Conservation (phyloP, 1,284 basidiomycete species). For the Grifola frondosa region DNA sequence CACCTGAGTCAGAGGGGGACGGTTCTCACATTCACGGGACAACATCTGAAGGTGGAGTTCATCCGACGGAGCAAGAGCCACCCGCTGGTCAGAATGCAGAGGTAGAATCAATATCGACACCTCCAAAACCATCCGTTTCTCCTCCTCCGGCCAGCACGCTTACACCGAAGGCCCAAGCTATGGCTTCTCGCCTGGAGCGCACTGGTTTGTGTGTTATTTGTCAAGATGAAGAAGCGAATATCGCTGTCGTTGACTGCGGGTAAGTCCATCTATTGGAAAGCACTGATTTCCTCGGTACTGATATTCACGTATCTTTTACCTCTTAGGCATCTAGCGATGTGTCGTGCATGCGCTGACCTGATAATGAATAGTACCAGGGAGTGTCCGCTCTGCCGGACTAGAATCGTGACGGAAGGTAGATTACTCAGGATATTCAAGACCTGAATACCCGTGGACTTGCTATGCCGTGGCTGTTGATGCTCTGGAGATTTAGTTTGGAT, state of each 20-base stretch:
- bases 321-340: conserved; percentile 79
- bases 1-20: neutral
- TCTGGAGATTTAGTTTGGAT: no score
- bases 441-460: no score
- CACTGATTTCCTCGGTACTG: neutral
- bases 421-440: conserved; percentile 80
- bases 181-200: conserved; percentile 51
- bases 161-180: conserved; percentile 32
- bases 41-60: no score
- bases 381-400: conserved; percentile 83
- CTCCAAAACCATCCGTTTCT: conserved; percentile 21
- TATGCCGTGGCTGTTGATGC: no score
- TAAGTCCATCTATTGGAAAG: conserved; percentile 37
- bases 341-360: conserved; percentile 79
- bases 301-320: neutral
- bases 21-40: no score
- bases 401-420: conserved; percentile 80
- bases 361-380: conserved; percentile 79
- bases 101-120: conserved; percentile 8
- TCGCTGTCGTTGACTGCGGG: conserved; percentile 93
- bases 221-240: conserved; percentile 88
- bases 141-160: conserved; percentile 22
- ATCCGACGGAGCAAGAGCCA: neutral
- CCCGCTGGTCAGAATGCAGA: conserved; percentile 1
- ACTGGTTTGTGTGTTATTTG: conserved; percentile 84